Percentiles rank a stretch among this genome's conserved stretches.
Evolutionary conservation across 2,329 filamentous ascomycete genomes (phyloP).

Genomic region (Dothideomycetes sp.): DNA sequence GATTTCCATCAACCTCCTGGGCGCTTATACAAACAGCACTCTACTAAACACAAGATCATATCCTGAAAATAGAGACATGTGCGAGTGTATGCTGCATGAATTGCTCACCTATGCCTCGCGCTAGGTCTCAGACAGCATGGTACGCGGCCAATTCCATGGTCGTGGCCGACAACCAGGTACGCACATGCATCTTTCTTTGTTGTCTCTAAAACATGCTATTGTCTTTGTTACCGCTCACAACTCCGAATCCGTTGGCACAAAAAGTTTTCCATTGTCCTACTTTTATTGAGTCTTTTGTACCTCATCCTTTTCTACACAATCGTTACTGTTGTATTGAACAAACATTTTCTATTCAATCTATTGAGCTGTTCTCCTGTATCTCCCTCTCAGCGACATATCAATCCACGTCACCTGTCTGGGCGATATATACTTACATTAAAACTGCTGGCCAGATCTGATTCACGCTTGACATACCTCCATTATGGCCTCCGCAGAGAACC

Average conservation of each 20-base stretch:
- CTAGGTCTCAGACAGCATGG: constrained; percentile 25
- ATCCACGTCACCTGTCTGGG: not conserved
- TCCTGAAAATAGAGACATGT: constrained; percentile 35
- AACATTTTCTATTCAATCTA: not conserved
- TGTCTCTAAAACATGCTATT: constrained; percentile 29
- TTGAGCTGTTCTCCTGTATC: not conserved
- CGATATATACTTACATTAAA: constrained; percentile 10
- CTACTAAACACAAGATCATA: constrained; percentile 27
- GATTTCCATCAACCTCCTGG: constrained; percentile 10
- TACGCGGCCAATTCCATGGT: constrained; percentile 24
- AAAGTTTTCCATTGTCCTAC: constrained; percentile 14
- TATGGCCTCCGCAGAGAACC: constrained; percentile 44
- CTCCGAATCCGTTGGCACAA: constrained; percentile 20
- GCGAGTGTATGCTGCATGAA: constrained; percentile 33
- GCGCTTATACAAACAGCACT: constrained; percentile 25
- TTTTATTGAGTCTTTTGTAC: constrained; percentile 2
- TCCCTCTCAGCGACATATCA: not conserved
- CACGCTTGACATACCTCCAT: constrained; percentile 17
- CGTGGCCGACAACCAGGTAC: constrained; percentile 23
- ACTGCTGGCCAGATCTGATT: constrained; percentile 17
- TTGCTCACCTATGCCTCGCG: constrained; percentile 30
- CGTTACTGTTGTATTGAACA: constrained; percentile 3
- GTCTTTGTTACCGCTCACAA: constrained; percentile 20
- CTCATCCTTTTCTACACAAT: constrained; percentile 11
- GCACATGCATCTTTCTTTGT: constrained; percentile 13